Evolutionary conservation across 2,329 filamentous ascomycete species (phyloP), one percentile per base, ranked within the genome.

Genomic region (Diaporthe batatas): DNA sequence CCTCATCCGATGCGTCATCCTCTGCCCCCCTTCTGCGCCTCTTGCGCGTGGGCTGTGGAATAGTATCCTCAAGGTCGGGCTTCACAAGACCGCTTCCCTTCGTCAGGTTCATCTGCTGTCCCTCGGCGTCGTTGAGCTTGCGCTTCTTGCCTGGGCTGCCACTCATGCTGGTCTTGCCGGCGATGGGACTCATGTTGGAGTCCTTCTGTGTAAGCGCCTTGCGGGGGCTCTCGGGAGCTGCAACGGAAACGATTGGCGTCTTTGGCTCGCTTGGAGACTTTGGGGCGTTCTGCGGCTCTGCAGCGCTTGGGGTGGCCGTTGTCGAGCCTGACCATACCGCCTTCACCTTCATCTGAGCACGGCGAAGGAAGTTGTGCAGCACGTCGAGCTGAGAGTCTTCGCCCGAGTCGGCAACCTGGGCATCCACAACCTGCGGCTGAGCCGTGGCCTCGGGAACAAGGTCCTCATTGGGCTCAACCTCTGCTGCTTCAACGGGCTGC

Each of bases 91-190:
- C 72, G 34, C 75, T 77, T 5, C 16, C 51, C 21, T 67, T 62
- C 57, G 62, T 73, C 74, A 75, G 79, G 10, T 59, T 42, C 55
- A 53, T 32, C 12, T 55, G 44, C 36, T 21, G n/a, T 23, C 77
- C 77, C 8, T 75, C 74, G 44, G 68, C 49, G 1, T 77, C 75
- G 3, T 77, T 78, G n/a, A 74, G 72, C 77, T 83, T 83, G 36
- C 82, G 78, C 76, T 83, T 83, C 77, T 83, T 84, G 29, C 74
- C 75, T 10, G 81, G 82, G 74, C 81, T 83, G 11, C 82, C 82
- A 72, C 81, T 83, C 71, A 75, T 75, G 78, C 84, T 84, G 36
- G n/a, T 83, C 77, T 83, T 84, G 25, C 74, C 75, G 10, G 81
- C 81, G 73, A 80, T 83, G 18, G 82, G 82, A 72, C 81, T 83